These are phyloP conservation scores for Malassezia caprae DNA, from an alignment of 1,284 basidiomycete species.

Conservation along the genomic window DNA sequence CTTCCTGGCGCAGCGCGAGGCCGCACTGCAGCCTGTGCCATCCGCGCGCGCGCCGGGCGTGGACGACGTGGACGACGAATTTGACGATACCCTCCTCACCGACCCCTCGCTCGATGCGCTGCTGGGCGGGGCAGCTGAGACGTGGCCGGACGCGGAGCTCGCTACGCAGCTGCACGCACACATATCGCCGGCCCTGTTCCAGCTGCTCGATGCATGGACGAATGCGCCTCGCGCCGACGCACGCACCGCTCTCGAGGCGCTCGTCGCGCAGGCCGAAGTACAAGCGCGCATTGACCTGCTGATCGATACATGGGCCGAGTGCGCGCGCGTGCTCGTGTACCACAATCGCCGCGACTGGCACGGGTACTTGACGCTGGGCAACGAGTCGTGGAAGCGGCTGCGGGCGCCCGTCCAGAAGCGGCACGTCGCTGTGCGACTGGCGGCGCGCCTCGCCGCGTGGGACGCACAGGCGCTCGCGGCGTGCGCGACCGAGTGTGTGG, in stretches of 20 bases:
- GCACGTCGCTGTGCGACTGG: conserved; percentile 62
- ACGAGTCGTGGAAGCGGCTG: conserved; percentile 58
- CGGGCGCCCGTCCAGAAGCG: conserved; percentile 55
- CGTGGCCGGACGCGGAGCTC: conserved; percentile 42
- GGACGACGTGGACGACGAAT: conserved; percentile 54
- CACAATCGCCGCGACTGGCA: conserved; percentile 61
- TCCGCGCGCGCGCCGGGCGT: conserved; percentile 17
- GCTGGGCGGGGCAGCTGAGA: conserved; percentile 51
- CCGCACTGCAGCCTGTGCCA: neutral
- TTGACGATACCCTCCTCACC: conserved; percentile 54
- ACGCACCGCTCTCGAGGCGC: conserved; percentile 16
- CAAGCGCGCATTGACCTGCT: conserved; percentile 53
- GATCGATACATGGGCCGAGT: conserved; percentile 69
- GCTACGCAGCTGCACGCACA: conserved; percentile 55
- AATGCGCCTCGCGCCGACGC: conserved; percentile 14
- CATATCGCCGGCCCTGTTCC: conserved; percentile 59
- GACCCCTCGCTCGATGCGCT: conserved; percentile 48
- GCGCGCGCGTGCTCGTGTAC: conserved; percentile 60
- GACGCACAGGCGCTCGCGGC: conserved; percentile 52
- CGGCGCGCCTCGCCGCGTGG: conserved; percentile 58
- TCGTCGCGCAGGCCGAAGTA: conserved; percentile 38
- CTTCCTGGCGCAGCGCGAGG: conserved; percentile 52
- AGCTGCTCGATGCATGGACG: conserved; percentile 53
- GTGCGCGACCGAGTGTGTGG: conserved; percentile 25
- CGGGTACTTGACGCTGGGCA: conserved; percentile 56